Conservation (phyloP, 768 basidiomycete species). For the Russula dissimulans region DNA sequence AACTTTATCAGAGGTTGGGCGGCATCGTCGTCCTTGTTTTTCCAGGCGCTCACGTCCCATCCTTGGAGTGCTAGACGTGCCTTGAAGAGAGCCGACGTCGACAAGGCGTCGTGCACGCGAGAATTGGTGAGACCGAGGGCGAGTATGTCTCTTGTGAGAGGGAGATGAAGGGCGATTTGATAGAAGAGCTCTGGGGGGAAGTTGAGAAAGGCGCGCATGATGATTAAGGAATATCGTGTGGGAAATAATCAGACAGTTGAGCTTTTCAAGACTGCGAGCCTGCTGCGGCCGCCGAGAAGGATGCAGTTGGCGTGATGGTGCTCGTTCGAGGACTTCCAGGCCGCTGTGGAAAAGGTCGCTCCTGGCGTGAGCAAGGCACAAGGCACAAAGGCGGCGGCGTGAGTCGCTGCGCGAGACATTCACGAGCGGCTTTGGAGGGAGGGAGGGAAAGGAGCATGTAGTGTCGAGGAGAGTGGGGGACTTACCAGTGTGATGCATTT, state of each 20-base stretch:
- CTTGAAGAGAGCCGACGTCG: slow-evolving; percentile 3
- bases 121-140: neutral
- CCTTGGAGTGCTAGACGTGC: neutral
- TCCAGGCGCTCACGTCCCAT: slow-evolving; percentile 6
- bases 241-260: no score
- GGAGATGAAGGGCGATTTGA: slow-evolving; percentile 6
- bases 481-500: no score
- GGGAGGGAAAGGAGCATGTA: slow-evolving; percentile 15
- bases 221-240: no score
- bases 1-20: neutral
- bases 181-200: neutral
- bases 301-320: slow-evolving; percentile 46
- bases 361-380: slow-evolving; percentile 92
- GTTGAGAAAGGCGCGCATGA: no score
- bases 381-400: slow-evolving; percentile 72
- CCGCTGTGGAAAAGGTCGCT: slow-evolving; percentile 68
- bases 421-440: slow-evolving; percentile 60
- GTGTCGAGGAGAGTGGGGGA: no score
- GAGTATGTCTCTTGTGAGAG: neutral
- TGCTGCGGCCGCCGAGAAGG: no score
- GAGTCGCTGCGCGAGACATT: slow-evolving; percentile 74
- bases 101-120: neutral
- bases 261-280: no score
- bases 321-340: slow-evolving; percentile 56
- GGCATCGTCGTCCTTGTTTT: no score